Conservation (phyloP, 768 basidiomycete species). For the Suillus spraguei region DNA sequence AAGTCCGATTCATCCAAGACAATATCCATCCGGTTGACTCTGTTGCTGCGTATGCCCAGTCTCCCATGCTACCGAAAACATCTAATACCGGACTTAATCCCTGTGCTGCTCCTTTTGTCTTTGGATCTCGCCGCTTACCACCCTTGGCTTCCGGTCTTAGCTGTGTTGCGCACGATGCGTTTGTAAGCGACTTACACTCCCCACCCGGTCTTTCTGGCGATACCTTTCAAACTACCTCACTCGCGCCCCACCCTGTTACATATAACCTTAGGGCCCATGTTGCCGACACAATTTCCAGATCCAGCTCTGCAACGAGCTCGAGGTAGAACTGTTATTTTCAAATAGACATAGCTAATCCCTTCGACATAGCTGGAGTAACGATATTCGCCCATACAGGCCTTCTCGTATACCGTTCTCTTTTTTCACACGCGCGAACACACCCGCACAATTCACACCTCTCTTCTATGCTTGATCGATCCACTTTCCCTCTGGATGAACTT, state of each 20-base stretch:
- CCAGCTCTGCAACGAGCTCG: slow-evolving; percentile 36
- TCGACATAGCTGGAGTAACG: slow-evolving; percentile 33
- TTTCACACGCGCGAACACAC: slow-evolving; percentile 19
- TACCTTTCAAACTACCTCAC: slow-evolving; percentile 13
- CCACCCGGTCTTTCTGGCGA: slow-evolving; percentile 24
- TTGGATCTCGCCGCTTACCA: slow-evolving; percentile 17
- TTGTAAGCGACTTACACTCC: slow-evolving; percentile 10
- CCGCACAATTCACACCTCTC: slow-evolving; percentile 13
- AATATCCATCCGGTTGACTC: slow-evolving; percentile 9
- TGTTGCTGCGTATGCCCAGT: slow-evolving; percentile 13
- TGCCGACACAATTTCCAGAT: slow-evolving; percentile 31
- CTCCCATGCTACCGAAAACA: slow-evolving; percentile 13
- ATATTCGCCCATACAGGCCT: slow-evolving; percentile 21
- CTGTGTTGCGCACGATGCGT: slow-evolving; percentile 10
- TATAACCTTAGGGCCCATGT: slow-evolving; percentile 19
- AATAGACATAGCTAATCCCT: slow-evolving; percentile 5
- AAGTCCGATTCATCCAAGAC: slow-evolving; percentile 39
- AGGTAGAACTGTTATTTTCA: slow-evolving; percentile 25
- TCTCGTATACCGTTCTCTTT: slow-evolving; percentile 18
- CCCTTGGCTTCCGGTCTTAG: slow-evolving; percentile 7
- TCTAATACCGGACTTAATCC: slow-evolving; percentile 33
- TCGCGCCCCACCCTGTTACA: slow-evolving; percentile 29
- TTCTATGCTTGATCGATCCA: slow-evolving; percentile 23
- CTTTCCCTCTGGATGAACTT: slow-evolving; percentile 1
- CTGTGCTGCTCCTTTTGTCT: slow-evolving; percentile 34